These are phyloP conservation scores for Coprinopsis sp. DNA, from an alignment of 768 basidiomycete genomes.

Conservation along the genomic window DNA sequence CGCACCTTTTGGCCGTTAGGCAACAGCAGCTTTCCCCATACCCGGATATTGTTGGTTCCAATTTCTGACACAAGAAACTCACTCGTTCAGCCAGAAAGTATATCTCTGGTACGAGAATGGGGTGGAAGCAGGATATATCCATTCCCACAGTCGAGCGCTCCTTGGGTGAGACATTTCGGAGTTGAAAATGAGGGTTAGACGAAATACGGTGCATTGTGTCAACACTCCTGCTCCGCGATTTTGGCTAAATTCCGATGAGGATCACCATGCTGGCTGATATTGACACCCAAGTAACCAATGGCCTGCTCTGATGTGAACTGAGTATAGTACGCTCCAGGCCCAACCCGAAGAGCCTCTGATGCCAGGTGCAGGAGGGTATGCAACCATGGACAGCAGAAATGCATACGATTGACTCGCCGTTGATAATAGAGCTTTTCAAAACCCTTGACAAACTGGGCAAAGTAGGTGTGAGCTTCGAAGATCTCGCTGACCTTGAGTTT, in stretches of 20 bases:
- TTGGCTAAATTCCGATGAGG: conserved; percentile 24
- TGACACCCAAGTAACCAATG: conserved; percentile 25
- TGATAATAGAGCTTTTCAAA: conserved; percentile 22
- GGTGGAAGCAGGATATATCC: conserved; percentile 3
- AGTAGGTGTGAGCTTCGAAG: conserved; percentile 14
- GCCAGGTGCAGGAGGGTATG: conserved; percentile 20
- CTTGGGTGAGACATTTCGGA: background rate
- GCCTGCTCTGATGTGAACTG: conserved; percentile 25
- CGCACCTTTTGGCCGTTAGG: conserved; percentile 28
- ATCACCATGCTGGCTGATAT: conserved; percentile 24
- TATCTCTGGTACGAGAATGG: background rate
- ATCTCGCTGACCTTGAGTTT: conserved; percentile 16
- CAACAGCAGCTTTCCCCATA: conserved; percentile 25
- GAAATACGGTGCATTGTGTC: conserved; percentile 16
- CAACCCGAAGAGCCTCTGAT: conserved; percentile 12
- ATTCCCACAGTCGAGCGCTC: background rate
- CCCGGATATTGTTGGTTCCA: background rate
- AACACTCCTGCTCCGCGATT: conserved; percentile 11
- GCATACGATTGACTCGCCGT: background rate
- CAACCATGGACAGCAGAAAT: conserved; percentile 1
- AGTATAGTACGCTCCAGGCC: conserved; percentile 5
- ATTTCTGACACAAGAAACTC: background rate
- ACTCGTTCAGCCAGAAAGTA: conserved; percentile 9
- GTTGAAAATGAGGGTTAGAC: conserved; percentile 8
- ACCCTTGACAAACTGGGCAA: conserved; percentile 24